phyloP scores from a whole-genome alignment of 306 rosid species.

The Lagenaria siceraria region DNA sequence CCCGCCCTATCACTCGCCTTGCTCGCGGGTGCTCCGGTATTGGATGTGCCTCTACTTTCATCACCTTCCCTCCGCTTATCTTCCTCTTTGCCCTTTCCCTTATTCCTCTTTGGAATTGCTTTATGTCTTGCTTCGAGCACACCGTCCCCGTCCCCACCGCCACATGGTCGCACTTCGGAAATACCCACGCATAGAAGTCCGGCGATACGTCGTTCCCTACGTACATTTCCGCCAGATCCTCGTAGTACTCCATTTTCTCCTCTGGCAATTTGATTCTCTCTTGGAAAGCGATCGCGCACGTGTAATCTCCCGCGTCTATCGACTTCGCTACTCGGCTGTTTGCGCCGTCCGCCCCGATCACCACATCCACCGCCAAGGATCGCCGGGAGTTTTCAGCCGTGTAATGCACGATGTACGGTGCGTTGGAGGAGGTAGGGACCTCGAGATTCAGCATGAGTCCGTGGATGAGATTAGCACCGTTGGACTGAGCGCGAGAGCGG shows the following conservation, averaged over 20 bases:
- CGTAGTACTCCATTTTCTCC: conserved; percentile 66
- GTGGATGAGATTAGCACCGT: conserved; percentile 45
- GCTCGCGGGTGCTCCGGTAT: conserved; percentile 87
- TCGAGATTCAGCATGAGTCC: conserved; percentile 54
- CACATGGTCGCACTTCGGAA: conserved; percentile 92
- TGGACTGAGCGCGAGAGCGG: conserved; percentile 57
- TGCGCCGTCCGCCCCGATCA: conserved; percentile 81
- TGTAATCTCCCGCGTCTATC: conserved; percentile 59
- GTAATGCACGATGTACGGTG: conserved; percentile 61
- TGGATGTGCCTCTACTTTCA: conserved; percentile 85
- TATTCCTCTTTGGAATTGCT: conserved; percentile 47
- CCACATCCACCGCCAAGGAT: conserved; percentile 61
- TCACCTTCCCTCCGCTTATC: conserved; percentile 59
- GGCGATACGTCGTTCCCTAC: conserved; percentile 82
- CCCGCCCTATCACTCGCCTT: conserved; percentile 49
- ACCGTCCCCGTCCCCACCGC: conserved; percentile 93
- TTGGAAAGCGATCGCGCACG: conserved; percentile 78
- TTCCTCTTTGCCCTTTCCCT: conserved; percentile 42
- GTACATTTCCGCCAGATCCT: conserved; percentile 78
- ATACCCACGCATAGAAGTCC: conserved; percentile 90
- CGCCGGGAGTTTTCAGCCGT: conserved; percentile 15
- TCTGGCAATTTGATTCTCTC: conserved; percentile 64
- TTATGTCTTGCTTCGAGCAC: conserved; percentile 46
- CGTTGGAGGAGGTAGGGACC: conserved; percentile 23
- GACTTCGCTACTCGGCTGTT: conserved; percentile 73